Evolutionary conservation across 2,329 filamentous ascomycete genomes (phyloP), one percentile per base, ranked within the genome.

Genomic region (Calycina marina): DNA sequence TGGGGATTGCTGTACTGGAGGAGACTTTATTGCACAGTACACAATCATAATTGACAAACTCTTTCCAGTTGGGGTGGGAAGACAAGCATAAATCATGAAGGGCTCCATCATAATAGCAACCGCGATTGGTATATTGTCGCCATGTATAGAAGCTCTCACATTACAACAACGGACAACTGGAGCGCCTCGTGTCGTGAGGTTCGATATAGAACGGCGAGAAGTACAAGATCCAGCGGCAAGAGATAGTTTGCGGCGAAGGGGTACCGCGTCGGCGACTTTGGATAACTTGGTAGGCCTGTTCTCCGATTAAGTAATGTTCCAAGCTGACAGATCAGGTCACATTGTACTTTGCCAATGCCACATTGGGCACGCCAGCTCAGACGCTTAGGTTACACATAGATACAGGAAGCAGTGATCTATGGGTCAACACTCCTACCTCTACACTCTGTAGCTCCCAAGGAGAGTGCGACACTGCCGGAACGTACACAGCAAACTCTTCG

Each of bases 401-500:
- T 52, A 80, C 75, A 4, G 75, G 75, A 30, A 77, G 72, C 54
- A 77, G 71, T 44, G 75, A 80, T 47, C 56, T 78, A 14, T 78
- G 74, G 73, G 67, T 78, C 5, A 90, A 92, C 49, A 67, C 72
- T 2, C 58, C 63, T 3, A 55, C 53, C 30, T 86, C 80, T 1
- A 36, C 47, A 1, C 54, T 81, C 11, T 92, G 83, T 50, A 47
- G 50, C 5, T 47, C 53, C 4, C 45, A 50, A 1, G 51, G 53
- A 1, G 49, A 62, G 10, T 90, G 83, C 49, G 47, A 55, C 4
- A 57, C 56, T 12, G 67, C 71, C 1, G 82, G 81, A 10, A 72
- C 72, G 1, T 93, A 85, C 54, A 53, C 58, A 26, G 67, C 79
- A 25, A 77, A 80, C 50, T 56, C 62, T 1, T 93, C 84, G 0